These are phyloP conservation scores for Saprolegnia diclina DNA, from an alignment of 352 stramenopile species.

Conservation along the genomic window DNA sequence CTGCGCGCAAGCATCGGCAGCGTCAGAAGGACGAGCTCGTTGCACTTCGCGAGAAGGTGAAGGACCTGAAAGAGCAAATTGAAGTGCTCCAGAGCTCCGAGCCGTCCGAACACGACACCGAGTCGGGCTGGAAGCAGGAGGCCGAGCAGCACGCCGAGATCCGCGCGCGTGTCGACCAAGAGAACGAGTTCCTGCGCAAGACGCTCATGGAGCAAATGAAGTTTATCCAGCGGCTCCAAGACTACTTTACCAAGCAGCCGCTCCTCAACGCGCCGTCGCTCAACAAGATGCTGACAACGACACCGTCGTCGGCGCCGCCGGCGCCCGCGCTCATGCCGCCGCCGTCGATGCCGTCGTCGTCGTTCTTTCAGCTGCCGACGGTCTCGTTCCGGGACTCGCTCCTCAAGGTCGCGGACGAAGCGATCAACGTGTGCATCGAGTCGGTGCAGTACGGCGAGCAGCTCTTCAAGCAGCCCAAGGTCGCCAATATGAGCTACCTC, in stretches of 20 bases:
- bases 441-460: slow-evolving; percentile 66
- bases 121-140: slow-evolving; percentile 85
- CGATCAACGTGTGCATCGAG: slow-evolving; percentile 54
- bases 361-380: slow-evolving; percentile 63
- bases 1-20: slow-evolving; percentile 80
- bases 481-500: slow-evolving; percentile 86
- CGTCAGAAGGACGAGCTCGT: slow-evolving; percentile 86
- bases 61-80: slow-evolving; percentile 87
- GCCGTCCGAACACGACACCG: slow-evolving; percentile 84
- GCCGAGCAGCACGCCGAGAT: slow-evolving; percentile 85
- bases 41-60: slow-evolving; percentile 77
- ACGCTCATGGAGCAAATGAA: slow-evolving; percentile 90
- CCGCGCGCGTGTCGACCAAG: slow-evolving; percentile 78
- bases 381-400: slow-evolving; percentile 78
- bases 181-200: slow-evolving; percentile 86
- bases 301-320: slow-evolving; percentile 30
- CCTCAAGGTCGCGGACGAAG: slow-evolving; percentile 53
- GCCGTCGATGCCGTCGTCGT: slow-evolving; percentile 34
- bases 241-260: slow-evolving; percentile 88
- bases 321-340: slow-evolving; percentile 25
- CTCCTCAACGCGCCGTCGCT: slow-evolving; percentile 70
- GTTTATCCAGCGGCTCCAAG: slow-evolving; percentile 85
- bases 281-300: slow-evolving; percentile 50
- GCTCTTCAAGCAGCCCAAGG: slow-evolving; percentile 75
- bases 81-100: slow-evolving; percentile 84